Evolutionary conservation across 2,329 filamentous ascomycete genomes (phyloP), one percentile per base, ranked within the genome.

Genomic region (Ilyonectria sp.): DNA sequence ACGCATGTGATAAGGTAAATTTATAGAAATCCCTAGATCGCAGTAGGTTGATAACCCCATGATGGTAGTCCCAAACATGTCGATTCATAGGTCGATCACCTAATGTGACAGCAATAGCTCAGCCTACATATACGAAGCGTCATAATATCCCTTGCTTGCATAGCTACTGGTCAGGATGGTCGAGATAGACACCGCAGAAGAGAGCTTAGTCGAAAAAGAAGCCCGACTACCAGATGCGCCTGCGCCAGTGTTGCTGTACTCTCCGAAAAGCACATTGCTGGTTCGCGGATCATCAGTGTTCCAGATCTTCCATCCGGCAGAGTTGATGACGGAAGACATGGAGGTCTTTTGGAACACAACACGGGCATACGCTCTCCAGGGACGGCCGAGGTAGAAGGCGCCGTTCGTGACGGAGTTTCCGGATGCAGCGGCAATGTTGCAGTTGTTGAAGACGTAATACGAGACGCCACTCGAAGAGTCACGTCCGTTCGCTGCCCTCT

Each of bases 231-330:
- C 81, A 10, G 87, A 89, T 2, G 89, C 82, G 2, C 90, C 90
- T 35, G 80, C 75, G 1, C 90, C 90, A 1, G 83, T 84, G 78
- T 92, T 92, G 21, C 72, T 79, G 74, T 86, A 91, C 81, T 92
- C 90, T 10, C 79, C 87, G 69, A 87, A 91, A 29, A 81, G 77
- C 1, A 91, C 86, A 53, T 87, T 79, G 46, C 81, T 82, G 1
- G 87, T 89, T 40, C 84, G 82, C n/a, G 82, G 75, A 49, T 85
- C 80, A 3, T 80, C 81, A 2, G 71, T 79, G 64, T 84, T 84
- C 90, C 90, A 92, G 31, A 81, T 74, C 2, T 72, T 76, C 90
- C 90, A 92, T 0, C 90, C 90, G 0, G 85, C 85, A 2, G 82
- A 66, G 72, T 91, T 90, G 73, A 92, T 85, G 21, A 91, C 87